Percentiles rank a stretch among this genome's conserved stretches.
These are phyloP conservation scores for Zarea fungicola DNA, from an alignment of 2,329 filamentous ascomycete species.

Conservation along the genomic window DNA sequence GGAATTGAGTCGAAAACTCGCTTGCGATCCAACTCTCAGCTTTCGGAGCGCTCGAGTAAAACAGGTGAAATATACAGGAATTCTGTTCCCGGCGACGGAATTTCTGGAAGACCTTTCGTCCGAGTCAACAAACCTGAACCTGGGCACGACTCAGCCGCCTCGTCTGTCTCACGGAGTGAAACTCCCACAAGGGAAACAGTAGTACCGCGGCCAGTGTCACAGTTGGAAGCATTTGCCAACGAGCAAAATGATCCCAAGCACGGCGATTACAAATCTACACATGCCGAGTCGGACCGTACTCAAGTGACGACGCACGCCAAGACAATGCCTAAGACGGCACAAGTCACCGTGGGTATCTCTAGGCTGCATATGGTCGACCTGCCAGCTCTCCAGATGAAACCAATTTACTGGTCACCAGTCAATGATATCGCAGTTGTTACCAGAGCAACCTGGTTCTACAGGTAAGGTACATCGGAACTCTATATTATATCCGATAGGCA, in stretches of 20 bases:
- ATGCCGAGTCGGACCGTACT: not conserved
- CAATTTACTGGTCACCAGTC: constrained; percentile 95
- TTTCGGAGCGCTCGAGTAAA: constrained; percentile 18
- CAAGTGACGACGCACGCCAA: constrained; percentile 19
- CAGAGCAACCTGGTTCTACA: constrained; percentile 95
- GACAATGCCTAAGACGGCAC: constrained; percentile 26
- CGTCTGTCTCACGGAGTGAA: constrained; percentile 20
- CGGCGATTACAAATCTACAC: not conserved
- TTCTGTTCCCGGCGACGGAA: constrained; percentile 40
- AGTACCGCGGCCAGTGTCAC: not conserved
- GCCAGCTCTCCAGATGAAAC: constrained; percentile 81
- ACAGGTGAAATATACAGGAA: constrained; percentile 15
- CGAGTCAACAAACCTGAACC: constrained; percentile 36
- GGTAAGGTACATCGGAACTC: constrained; percentile 31
- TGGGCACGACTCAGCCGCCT: constrained; percentile 21
- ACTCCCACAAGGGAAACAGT: not conserved
- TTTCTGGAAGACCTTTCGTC: constrained; percentile 50
- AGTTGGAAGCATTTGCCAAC: not conserved
- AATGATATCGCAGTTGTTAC: constrained; percentile 81
- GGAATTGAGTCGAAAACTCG: not conserved
- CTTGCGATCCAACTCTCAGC: constrained; percentile 9
- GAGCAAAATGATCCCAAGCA: not conserved
- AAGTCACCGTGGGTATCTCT: constrained; percentile 84
- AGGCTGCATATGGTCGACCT: constrained; percentile 83
- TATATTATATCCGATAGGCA: not conserved